Conservation (phyloP, 495 filamentous ascomycete species). For the Penicillium mononematosum region DNA sequence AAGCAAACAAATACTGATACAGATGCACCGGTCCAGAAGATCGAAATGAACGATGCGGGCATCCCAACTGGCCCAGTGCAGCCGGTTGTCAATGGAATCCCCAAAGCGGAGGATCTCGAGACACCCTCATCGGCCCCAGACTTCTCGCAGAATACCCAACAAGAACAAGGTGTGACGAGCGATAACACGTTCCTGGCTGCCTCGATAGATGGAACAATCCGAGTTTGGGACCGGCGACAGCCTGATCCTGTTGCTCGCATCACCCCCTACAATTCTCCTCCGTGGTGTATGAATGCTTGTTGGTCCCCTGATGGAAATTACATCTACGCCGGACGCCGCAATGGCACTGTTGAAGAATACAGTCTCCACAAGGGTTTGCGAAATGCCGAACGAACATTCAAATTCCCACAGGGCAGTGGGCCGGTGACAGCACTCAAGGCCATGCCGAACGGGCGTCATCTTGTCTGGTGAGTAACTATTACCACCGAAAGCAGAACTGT, state of each 20-base stretch:
- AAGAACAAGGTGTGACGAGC: constrained; percentile 41
- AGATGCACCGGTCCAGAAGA: constrained; percentile 14
- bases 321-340: constrained; percentile 89
- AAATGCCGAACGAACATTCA: constrained; percentile 76
- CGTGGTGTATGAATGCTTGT: constrained; percentile 98
- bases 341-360: constrained; percentile 94
- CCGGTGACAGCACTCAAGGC: constrained; percentile 80
- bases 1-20: constrained; percentile 8
- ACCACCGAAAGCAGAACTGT: background rate
- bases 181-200: constrained; percentile 82
- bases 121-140: constrained; percentile 30
- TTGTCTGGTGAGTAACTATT: constrained; percentile 70
- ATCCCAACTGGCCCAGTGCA: constrained; percentile 27
- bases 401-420: constrained; percentile 85
- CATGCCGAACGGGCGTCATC: constrained; percentile 91
- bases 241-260: constrained; percentile 77
- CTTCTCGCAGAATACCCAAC: constrained; percentile 29
- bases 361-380: constrained; percentile 79
- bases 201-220: constrained; percentile 82
- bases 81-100: constrained; percentile 48
- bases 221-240: constrained; percentile 86
- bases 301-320: constrained; percentile 96
- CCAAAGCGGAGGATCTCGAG: constrained; percentile 50
- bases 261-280: constrained; percentile 69
- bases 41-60: constrained; percentile 16